Evolutionary conservation across 371 early-diverging fungal genomes (phyloP).

Genomic region (Smittium culicis): DNA sequence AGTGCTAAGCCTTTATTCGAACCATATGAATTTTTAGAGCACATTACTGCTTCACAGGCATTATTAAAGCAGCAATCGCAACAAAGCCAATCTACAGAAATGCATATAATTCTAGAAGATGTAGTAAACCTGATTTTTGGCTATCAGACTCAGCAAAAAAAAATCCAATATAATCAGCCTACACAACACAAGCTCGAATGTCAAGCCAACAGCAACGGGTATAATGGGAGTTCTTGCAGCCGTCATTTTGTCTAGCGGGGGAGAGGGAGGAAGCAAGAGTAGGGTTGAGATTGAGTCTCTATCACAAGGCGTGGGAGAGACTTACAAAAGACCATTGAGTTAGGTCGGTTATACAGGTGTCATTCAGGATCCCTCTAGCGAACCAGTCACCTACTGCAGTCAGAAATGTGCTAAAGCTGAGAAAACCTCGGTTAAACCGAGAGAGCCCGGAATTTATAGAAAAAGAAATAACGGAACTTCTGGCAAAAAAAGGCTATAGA

Average conservation of each 20-base stretch:
- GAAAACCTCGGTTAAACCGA: neutral
- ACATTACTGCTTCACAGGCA: neutral
- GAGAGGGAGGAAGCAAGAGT: neutral
- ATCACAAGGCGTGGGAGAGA: slow-evolving; percentile 2
- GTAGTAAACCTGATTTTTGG: neutral
- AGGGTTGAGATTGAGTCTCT: neutral
- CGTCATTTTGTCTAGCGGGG: neutral
- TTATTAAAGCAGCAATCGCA: neutral
- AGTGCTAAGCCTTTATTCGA: neutral
- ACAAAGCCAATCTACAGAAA: neutral
- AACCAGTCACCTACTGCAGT: neutral
- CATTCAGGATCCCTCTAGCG: neutral
- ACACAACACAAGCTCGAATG: neutral
- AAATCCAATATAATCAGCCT: neutral
- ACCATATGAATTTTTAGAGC: neutral
- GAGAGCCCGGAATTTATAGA: neutral
- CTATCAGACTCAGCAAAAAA: neutral
- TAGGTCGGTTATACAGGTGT: neutral
- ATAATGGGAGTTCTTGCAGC: neutral
- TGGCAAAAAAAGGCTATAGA: slow-evolving; percentile 8
- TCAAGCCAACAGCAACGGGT: neutral
- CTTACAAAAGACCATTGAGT: neutral
- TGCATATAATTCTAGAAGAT: neutral
- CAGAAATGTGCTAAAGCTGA: neutral
- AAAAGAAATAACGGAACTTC: neutral